Evolutionary conservation across 192 early-diverging fungal genomes (phyloP).

Genomic region (Coemansia sp.): DNA sequence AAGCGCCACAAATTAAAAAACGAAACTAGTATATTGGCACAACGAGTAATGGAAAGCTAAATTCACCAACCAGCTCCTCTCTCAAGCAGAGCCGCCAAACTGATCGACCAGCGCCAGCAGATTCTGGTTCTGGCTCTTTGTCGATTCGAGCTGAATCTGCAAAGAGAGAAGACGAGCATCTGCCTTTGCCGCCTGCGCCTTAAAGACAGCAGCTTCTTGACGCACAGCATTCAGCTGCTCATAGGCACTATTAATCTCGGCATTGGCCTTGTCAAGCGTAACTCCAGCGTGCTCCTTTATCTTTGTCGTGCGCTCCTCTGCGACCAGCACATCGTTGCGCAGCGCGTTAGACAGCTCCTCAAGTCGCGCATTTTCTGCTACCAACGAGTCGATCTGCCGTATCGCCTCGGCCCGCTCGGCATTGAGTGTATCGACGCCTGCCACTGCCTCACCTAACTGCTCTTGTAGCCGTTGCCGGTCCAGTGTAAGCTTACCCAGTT

Average conservation of each 20-base stretch:
- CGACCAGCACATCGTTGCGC: conserved; percentile 26
- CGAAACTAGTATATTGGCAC: no score
- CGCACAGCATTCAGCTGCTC: conserved; percentile 14
- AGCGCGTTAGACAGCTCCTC: conserved; percentile 19
- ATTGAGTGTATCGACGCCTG: conserved; percentile 8
- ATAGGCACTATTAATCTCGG: conserved; percentile 14
- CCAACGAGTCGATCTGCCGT: conserved; percentile 10
- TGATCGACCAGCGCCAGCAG: conserved; percentile 31
- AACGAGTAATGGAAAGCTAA: not conserved
- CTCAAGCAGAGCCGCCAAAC: not conserved
- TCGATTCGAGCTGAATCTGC: conserved; percentile 38
- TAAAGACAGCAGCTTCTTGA: conserved; percentile 12
- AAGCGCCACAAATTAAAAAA: no score
- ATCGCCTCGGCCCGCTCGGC: conserved; percentile 18
- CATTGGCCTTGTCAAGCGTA: conserved; percentile 22
- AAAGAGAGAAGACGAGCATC: conserved; percentile 24
- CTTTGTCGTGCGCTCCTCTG: conserved; percentile 28
- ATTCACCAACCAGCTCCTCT: not conserved
- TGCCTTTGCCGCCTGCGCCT: conserved; percentile 14
- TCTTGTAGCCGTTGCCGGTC: conserved; percentile 27
- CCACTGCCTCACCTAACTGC: conserved; percentile 12
- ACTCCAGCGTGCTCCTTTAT: conserved; percentile 32
- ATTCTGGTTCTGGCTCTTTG: conserved; percentile 42
- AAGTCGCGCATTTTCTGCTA: conserved; percentile 10
- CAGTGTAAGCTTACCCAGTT: conserved; percentile 29